Evolutionary conservation across 2,329 filamentous ascomycete genomes (phyloP).

Genomic region (Clarireedia paspali): DNA sequence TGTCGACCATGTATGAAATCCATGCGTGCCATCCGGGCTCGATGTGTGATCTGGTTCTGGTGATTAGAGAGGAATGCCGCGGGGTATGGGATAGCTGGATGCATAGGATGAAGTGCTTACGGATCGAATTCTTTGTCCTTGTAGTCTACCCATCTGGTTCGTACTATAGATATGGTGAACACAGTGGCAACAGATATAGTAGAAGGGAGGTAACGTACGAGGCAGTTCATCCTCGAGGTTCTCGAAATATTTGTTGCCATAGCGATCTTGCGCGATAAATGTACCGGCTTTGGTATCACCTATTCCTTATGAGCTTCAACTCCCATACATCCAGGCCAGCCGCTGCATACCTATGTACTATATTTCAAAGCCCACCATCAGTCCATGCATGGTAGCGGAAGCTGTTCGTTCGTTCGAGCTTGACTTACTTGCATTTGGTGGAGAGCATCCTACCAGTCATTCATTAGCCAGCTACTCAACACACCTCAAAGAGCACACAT

Average conservation of each 20-base stretch:
- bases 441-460: conserved; percentile 63
- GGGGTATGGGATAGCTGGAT: background rate
- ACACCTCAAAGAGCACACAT: conserved; percentile 20
- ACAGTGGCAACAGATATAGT: background rate
- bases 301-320: conserved; percentile 32
- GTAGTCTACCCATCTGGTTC: conserved; percentile 97
- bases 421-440: conserved; percentile 84
- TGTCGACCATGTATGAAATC: conserved; percentile 91
- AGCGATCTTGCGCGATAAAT: conserved; percentile 77
- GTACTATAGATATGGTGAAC: conserved; percentile 47
- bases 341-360: conserved; percentile 27
- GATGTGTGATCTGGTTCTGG: conserved; percentile 57
- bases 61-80: too few relatives aligned
- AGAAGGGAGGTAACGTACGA: conserved; percentile 45
- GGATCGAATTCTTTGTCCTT: conserved; percentile 78
- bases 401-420: conserved; percentile 17
- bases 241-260: conserved; percentile 97
- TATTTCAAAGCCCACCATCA: conserved; percentile 13
- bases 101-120: conserved; percentile 35
- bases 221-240: conserved; percentile 86
- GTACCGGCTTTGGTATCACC: conserved; percentile 95
- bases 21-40: conserved; percentile 98
- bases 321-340: background rate
- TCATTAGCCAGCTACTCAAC: conserved; percentile 30
- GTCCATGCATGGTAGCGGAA: conserved; percentile 12